Evolutionary conservation across 495 filamentous ascomycete genomes (phyloP).

Genomic region (Penicillium coffeae): DNA sequence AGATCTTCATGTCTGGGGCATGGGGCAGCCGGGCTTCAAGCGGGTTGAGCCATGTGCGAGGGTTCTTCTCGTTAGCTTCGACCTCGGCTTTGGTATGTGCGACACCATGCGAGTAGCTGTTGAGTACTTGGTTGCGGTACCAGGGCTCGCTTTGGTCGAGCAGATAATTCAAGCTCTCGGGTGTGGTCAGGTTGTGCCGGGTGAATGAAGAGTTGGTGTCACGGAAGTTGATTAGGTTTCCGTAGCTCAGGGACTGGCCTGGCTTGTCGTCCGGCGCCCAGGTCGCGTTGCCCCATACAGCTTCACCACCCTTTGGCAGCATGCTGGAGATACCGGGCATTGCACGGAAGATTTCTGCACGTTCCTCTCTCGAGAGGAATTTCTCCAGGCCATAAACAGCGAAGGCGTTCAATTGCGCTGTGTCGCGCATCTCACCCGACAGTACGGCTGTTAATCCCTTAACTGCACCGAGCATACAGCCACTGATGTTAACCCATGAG

Average conservation of each 20-base stretch:
- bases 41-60: constrained; percentile 89
- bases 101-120: constrained; percentile 83
- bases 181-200: constrained; percentile 72
- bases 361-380: constrained; percentile 83
- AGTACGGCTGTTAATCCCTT: constrained; percentile 90
- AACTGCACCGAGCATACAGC: constrained; percentile 93
- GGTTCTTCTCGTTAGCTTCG: constrained; percentile 77
- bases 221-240: constrained; percentile 85
- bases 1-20: constrained; percentile 90
- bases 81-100: constrained; percentile 79
- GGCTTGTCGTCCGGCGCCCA: constrained; percentile 88
- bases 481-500: constrained; percentile 95
- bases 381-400: constrained; percentile 96
- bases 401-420: constrained; percentile 94
- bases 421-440: constrained; percentile 97
- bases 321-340: constrained; percentile 97
- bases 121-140: constrained; percentile 69
- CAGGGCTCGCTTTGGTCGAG: constrained; percentile 74
- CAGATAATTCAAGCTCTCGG: constrained; percentile 73
- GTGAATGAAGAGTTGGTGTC: constrained; percentile 59
- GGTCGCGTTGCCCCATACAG: constrained; percentile 86
- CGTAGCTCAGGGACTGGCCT: constrained; percentile 66
- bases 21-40: constrained; percentile 84
- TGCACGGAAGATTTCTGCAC: constrained; percentile 89
- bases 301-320: constrained; percentile 92